A percentile compares a stretch with the other conserved stretches of the same genome.
These are phyloP conservation scores for Suhomyces yuchorum DNA, from an alignment of 1,139 yeast species.

Conservation along the genomic window DNA sequence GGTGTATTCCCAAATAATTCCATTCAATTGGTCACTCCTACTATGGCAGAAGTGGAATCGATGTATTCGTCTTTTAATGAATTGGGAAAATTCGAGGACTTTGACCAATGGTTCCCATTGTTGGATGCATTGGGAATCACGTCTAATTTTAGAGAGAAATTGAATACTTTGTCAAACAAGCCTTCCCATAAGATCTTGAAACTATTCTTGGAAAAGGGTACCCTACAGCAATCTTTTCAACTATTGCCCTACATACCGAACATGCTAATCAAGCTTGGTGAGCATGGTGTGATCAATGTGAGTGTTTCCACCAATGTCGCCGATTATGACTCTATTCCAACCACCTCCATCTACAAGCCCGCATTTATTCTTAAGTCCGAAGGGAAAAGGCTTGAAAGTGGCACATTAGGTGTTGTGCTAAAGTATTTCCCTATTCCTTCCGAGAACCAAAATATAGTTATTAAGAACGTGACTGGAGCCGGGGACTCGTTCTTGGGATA, in stretches of 20 bases:
- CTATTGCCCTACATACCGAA: slow-evolving; percentile 73
- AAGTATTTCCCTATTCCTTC: slow-evolving; percentile 62
- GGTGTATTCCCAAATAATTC: slow-evolving; percentile 35
- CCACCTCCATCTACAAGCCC: slow-evolving; percentile 37
- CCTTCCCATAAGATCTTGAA: slow-evolving; percentile 20
- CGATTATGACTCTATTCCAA: slow-evolving; percentile 40
- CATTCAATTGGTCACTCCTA: slow-evolving; percentile 63
- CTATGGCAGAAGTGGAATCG: slow-evolving; percentile 58
- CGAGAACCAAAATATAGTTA: slow-evolving; percentile 31
- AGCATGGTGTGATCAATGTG: slow-evolving; percentile 59
- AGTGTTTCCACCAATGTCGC: slow-evolving; percentile 31
- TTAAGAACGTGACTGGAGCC: slow-evolving; percentile 67
- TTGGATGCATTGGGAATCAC: slow-evolving; percentile 63
- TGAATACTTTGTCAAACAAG: slow-evolving; percentile 30
- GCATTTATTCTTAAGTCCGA: slow-evolving; percentile 20
- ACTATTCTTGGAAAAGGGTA: slow-evolving; percentile 47
- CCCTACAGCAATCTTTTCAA: slow-evolving; percentile 69
- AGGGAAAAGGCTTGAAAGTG: slow-evolving; percentile 20
- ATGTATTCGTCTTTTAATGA: slow-evolving; percentile 53
- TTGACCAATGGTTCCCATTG: slow-evolving; percentile 73
- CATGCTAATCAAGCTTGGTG: slow-evolving; percentile 67
- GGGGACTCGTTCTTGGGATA: slow-evolving; percentile 72
- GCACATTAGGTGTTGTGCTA: slow-evolving; percentile 53
- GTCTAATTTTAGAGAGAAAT: slow-evolving; percentile 43
- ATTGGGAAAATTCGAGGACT: slow-evolving; percentile 56